Conservation (phyloP, 2,329 filamentous ascomycete genomes). For the Aspergillus novofumigatus region DNA sequence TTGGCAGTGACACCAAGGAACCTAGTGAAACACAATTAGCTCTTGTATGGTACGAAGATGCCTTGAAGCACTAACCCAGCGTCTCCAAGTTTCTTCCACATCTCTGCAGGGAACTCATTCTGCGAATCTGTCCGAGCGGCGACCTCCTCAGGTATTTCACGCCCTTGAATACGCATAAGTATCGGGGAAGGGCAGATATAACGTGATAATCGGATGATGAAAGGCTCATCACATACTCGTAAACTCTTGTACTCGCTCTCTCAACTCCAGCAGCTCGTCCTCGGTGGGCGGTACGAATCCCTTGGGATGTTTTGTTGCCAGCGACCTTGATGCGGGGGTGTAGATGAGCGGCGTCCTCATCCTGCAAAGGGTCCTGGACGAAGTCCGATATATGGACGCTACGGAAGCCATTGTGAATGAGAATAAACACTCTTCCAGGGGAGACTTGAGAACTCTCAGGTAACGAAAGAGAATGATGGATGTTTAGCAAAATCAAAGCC, state of each 20-base stretch:
- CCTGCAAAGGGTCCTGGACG: slow-evolving; percentile 25
- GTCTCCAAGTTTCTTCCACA: slow-evolving; percentile 92
- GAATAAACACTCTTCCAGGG: background rate
- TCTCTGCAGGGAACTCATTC: slow-evolving; percentile 83
- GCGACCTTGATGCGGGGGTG: slow-evolving; percentile 33
- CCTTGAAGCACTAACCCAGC: slow-evolving; percentile 54
- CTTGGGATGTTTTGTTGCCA: slow-evolving; percentile 66
- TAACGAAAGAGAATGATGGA: background rate
- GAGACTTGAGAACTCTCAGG: background rate
- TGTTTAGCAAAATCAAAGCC: background rate
- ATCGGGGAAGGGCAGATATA: background rate
- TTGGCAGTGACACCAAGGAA: slow-evolving; percentile 91
- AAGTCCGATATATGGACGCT: slow-evolving; percentile 29
- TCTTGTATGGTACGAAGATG: background rate
- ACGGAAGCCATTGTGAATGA: slow-evolving; percentile 29
- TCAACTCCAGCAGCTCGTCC: slow-evolving; percentile 72
- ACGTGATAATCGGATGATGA: background rate
- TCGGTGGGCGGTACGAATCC: slow-evolving; percentile 63
- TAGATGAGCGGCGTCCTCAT: slow-evolving; percentile 27
- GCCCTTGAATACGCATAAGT: slow-evolving; percentile 42
- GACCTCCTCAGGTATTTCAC: slow-evolving; percentile 80
- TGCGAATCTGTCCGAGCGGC: slow-evolving; percentile 76
- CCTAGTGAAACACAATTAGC: slow-evolving; percentile 32
- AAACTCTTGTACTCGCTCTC: slow-evolving; percentile 84
- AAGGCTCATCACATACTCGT: slow-evolving; percentile 44